Evolutionary conservation across 306 rosid genomes (phyloP), one percentile per base, ranked within the genome.

Genomic region (Lagenaria siceraria): DNA sequence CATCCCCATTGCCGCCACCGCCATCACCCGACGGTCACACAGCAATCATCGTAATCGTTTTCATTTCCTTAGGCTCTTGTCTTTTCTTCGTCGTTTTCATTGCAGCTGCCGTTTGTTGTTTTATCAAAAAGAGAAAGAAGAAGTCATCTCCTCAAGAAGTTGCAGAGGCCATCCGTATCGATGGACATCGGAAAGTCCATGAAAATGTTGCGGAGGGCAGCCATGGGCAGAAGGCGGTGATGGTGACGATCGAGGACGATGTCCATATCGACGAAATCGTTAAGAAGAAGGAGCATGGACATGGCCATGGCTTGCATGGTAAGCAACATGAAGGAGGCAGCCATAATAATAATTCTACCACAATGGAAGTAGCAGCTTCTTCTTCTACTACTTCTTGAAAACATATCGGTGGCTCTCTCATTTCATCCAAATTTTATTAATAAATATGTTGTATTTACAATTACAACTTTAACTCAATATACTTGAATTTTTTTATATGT

Each of bases 221-320:
- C 27, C 72, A 59, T 17, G 80, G 74, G 13, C 15, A 22, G 25
- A 12, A 62, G 40, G 59, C 71, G 0, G 46, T 61, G 79, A 31
- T 46, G 21, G 29, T 77, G 25, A 40, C 80, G 3, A 19, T 77
- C 22, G 80, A 77, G n/a, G 80, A 77, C 9, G 80, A 77, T n/a
- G 21, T 77, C 9, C 59, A 61, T 29, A 27, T 77, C 36, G 72
- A 77, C 13, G 80, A 46, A 27, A 35, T 40, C 0, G 15, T 61
- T 4, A 77, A 55, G 46, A 77, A 61, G 79, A 62, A 77, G 8
- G 73, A 77, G 48, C 43, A 59, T 21, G 48, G 60, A 18, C 29
- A 42, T 77, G 80, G 61, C 5, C 36, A 46, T 24, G 80, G 80
- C 9, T 76, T 76, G 71, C 61, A 76, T 24, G 54, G 56, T 0